Evolutionary conservation across 139 green algal species (phyloP), one percentile per base, ranked within the genome.

Genomic region (Tetraselmis striata): DNA sequence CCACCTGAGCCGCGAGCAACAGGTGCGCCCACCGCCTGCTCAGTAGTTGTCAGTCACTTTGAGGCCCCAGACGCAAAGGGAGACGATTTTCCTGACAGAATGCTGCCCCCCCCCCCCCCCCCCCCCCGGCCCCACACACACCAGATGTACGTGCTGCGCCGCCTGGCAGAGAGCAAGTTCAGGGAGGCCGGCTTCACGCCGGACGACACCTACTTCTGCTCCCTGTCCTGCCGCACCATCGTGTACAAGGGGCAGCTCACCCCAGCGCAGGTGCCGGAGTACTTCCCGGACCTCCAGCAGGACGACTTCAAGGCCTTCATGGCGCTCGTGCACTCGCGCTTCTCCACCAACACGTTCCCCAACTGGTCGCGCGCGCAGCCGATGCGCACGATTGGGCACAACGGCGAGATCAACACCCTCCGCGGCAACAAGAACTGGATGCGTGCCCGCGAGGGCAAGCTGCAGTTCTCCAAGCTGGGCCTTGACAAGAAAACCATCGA

Each of bases 221-320:
- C 93, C 30, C 88, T 98, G 32, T 97, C 92, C 59, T 92, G 88
- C 1, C 87, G 87, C 74, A 98, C 95, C 23, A 88, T 98, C 2
- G 94, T 98, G 32, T 98, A 98, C 92, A 98, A 98, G 91, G 95
- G 95, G 2, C 95, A 98, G 92, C 95, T 98, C 26, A 98, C 92
- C 26, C 93, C 95, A 0, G 90, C 89, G 75, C 93, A 97, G 87
- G 92, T 98, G 1, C 81, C 84, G 11, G 28, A 76, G 27, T 98
- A 98, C 91, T 98, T 91, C 85, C 84, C 84, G 23, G 95, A 98
- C 88, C 89, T 98, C 75, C 89, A 93, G 81, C 29, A 83, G 76
- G 82, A 90, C 59, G 79, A 89, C 59, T 98, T 98, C 90, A 89
- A 86, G 28, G 90, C 88, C 30, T 98, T 96, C 90, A 94, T 98